Conservation (phyloP, 2,329 filamentous ascomycete genomes). For the Orbilia blumenaviensis region DNA sequence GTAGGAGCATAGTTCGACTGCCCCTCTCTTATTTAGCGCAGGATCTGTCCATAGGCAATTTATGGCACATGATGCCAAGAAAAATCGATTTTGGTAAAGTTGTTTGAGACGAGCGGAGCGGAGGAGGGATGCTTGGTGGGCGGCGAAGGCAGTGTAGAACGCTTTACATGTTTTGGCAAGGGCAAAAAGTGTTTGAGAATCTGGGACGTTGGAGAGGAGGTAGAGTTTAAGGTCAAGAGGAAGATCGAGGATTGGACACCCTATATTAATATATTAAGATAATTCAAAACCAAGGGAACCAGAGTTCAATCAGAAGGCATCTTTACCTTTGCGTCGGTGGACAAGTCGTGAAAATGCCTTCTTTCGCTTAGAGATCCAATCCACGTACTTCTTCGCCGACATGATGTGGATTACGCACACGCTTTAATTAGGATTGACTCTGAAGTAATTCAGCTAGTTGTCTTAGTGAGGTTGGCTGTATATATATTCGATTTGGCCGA, state of each 20-base stretch:
- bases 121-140: neutral
- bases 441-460: too few species aligned
- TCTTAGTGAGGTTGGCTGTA: too few species aligned
- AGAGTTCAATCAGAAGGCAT: too few species aligned
- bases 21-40: neutral
- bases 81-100: neutral
- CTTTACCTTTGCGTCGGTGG: neutral
- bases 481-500: too few species aligned
- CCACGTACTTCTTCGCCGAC: neutral
- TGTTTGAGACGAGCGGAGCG: neutral
- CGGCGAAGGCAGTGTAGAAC: constrained; percentile 1
- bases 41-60: neutral
- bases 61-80: neutral
- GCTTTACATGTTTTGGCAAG: constrained; percentile 1
- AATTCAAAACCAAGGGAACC: too few species aligned
- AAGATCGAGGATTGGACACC: neutral
- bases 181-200: neutral
- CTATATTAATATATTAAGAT: too few species aligned
- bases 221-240: constrained; percentile 15
- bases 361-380: neutral
- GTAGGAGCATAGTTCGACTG: neutral
- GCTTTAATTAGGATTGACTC: too few species aligned
- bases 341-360: neutral
- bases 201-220: neutral
- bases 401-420: too few species aligned